phyloP scores from a whole-genome alignment of 345 rosid genomes.

The Salix viminalis region DNA sequence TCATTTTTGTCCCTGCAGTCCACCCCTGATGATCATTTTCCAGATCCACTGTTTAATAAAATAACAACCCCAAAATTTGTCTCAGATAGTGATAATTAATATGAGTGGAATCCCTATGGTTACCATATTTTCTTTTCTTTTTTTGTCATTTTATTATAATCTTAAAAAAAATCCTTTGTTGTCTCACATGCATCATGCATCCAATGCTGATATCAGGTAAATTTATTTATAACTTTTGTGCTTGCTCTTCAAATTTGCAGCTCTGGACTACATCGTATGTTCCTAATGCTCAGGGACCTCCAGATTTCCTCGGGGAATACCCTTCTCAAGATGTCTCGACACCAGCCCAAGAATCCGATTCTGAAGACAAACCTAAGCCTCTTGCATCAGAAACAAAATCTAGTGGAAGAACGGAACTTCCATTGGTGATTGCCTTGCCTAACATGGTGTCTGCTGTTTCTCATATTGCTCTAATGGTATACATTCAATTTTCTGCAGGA shows the following conservation, averaged over 20 bases:
- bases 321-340: constrained; percentile 24
- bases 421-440: constrained; percentile 41
- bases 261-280: constrained; percentile 18
- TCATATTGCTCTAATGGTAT: constrained; percentile 11
- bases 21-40: not conserved
- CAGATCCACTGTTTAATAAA: not conserved
- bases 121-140: not conserved
- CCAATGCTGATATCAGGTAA: not conserved
- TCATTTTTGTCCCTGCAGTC: not conserved
- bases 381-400: constrained; percentile 31
- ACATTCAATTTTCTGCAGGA: constrained; percentile 43
- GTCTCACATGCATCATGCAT: not conserved
- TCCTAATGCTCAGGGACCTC: constrained; percentile 28
- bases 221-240: constrained; percentile 5
- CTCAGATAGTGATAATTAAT: not conserved
- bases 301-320: constrained; percentile 24
- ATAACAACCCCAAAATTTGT: not conserved
- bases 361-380: constrained; percentile 28
- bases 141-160: not conserved
- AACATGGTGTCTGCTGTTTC: not conserved
- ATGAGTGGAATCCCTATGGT: not conserved
- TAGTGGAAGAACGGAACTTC: constrained; percentile 60
- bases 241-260: constrained; percentile 19
- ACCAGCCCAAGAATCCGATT: constrained; percentile 22
- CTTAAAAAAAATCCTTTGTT: not conserved